Evolutionary conservation across 768 basidiomycete genomes (phyloP), one percentile per base, ranked within the genome.

Genomic region (Rhizopogon roseolus): DNA sequence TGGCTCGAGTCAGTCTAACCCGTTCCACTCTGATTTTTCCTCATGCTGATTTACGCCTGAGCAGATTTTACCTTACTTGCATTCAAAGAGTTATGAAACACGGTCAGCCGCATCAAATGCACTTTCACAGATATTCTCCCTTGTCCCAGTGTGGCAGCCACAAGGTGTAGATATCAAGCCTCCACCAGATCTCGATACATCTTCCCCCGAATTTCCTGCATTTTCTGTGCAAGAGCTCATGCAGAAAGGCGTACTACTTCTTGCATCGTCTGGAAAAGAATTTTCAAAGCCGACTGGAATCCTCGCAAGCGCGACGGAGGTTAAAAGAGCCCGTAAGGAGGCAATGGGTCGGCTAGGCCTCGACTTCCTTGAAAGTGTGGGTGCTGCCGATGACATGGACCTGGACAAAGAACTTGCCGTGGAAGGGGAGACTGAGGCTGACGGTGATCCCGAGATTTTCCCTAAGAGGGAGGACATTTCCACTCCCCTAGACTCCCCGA

Each of bases 181-280:
- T 8, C 58, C 63, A 0, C 60, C 63, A 14, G 68, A 71, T 41
- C 60, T 64, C 45, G 59, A 66, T 11, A 39, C 59, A 0, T 58
- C 66, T 7, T 64, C 73, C 5, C 84, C 85, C 1, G 81, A 82
- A 3, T 95, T 86, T 54, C 84, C 86, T 9, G 76, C 77, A 9
- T 90, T 95, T 64, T 89, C 89, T 16, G 83, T 96, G 16, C 75
- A 78, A 56, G 84, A 89, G 45, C 75, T 94, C 19, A 80, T 97
- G 57, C 69, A 82, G n/a, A 85, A 85, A 54, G 85, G 86, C 6
- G 83, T 81, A 25, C 80, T 92, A 3, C 80, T 99, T 4, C 78
- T 99, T 2, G 90, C 92, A 1, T 96, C 93, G 2, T 94, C 95
- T 0, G 96, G 96, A 6, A 93, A 93, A 62, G 96, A 99, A 69